phyloP scores from a whole-genome alignment of 495 filamentous ascomycete genomes.

The Filosporella fistucella region DNA sequence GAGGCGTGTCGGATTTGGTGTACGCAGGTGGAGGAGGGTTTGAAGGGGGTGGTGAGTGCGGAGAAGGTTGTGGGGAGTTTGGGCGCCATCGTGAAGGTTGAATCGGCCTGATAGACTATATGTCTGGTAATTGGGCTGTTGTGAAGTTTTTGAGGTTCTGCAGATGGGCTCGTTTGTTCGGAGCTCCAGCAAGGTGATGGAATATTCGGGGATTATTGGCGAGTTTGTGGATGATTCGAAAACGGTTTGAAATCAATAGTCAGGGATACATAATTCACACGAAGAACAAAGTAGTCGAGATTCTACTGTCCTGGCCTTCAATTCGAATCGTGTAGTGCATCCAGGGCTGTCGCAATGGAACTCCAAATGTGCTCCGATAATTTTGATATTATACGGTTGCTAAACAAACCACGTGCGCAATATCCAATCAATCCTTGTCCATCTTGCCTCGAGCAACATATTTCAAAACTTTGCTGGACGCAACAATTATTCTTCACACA shows the following conservation, averaged over 20 bases:
- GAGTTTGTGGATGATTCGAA: too few species aligned
- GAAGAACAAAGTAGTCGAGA: too few species aligned
- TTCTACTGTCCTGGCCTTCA: too few species aligned
- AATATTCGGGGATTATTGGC: background rate
- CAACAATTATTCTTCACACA: background rate
- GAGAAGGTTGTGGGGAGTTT: conserved; percentile 2
- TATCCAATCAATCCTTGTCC: too few species aligned
- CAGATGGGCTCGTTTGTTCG: background rate
- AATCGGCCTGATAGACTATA: conserved; percentile 18
- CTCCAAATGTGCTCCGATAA: background rate
- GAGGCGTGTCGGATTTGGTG: conserved; percentile 69
- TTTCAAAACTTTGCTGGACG: background rate
- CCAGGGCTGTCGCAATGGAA: too few species aligned
- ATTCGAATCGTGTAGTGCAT: too few species aligned
- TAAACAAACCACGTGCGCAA: background rate
- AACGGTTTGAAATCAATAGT: too few species aligned
- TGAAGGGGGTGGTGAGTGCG: background rate
- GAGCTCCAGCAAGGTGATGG: background rate
- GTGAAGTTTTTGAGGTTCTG: background rate
- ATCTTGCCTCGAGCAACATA: too few species aligned
- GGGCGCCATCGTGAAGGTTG: conserved; percentile 16
- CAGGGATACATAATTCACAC: too few species aligned
- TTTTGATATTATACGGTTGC: background rate
- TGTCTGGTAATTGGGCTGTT: conserved; percentile 1
- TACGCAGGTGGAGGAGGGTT: background rate